Evolutionary conservation across 2,329 filamentous ascomycete species (phyloP).

Genomic region (Nothomitra cinnamomea): DNA sequence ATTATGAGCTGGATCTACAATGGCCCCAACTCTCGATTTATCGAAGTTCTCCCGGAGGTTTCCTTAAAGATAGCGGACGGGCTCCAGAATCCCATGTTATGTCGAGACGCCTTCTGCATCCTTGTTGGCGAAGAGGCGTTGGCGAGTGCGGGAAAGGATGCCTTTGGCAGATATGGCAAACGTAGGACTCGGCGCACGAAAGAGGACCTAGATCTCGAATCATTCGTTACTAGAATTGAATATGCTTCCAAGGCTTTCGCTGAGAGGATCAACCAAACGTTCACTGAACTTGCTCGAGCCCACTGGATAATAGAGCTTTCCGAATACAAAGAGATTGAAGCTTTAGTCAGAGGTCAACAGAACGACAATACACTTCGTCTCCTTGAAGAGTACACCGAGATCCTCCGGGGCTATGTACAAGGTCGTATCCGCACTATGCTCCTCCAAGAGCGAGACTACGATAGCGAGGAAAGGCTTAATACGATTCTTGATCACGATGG

Average conservation of each 20-base stretch:
- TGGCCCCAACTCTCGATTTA: constrained; percentile 36
- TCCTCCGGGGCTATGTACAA: constrained; percentile 19
- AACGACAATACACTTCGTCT: constrained; percentile 8
- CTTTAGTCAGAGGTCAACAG: constrained; percentile 9
- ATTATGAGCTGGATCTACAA: constrained; percentile 42
- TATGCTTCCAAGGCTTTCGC: constrained; percentile 38
- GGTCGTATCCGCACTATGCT: constrained; percentile 14
- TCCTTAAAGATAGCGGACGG: constrained; percentile 37
- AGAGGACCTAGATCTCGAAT: constrained; percentile 34
- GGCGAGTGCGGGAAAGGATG: constrained; percentile 16
- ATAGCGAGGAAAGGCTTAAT: neutral
- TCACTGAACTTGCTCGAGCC: constrained; percentile 20
- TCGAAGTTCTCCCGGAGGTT: constrained; percentile 47
- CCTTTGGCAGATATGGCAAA: constrained; percentile 1
- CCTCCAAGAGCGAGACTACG: neutral
- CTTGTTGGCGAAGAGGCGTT: constrained; percentile 47
- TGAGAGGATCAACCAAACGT: constrained; percentile 25
- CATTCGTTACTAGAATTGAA: constrained; percentile 33
- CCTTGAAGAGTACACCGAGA: constrained; percentile 12
- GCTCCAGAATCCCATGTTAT: constrained; percentile 20
- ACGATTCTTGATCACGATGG: neutral
- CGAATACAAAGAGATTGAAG: constrained; percentile 17
- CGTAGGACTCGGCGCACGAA: constrained; percentile 25
- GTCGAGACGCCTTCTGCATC: constrained; percentile 35
- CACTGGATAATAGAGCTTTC: constrained; percentile 21